A percentile compares a stretch with the other conserved stretches of the same genome.
Evolutionary conservation across 441 rosid species (phyloP).

Genomic region (Gossypium schwendimanii): DNA sequence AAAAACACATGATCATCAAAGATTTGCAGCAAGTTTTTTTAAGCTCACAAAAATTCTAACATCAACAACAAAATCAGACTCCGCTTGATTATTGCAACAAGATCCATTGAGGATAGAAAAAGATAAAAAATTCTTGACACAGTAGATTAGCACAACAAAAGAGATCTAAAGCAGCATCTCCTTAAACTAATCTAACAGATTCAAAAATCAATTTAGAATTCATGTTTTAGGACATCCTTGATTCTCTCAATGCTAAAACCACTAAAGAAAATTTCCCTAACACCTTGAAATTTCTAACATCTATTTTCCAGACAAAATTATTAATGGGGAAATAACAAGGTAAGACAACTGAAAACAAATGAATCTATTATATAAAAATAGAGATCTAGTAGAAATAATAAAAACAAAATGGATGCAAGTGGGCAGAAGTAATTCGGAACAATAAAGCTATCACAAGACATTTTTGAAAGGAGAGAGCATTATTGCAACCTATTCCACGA

Average conservation of each 20-base stretch:
- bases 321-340: background rate
- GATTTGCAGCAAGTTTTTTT: background rate
- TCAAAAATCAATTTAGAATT: background rate
- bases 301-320: background rate
- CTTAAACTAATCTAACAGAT: background rate
- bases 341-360: background rate
- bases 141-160: background rate
- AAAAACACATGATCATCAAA: conserved; percentile 1
- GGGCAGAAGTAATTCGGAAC: conserved; percentile 5
- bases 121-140: background rate
- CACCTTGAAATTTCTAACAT: background rate
- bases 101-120: background rate
- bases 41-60: background rate
- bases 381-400: background rate
- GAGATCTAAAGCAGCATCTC: background rate
- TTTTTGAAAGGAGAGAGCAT: conserved; percentile 11
- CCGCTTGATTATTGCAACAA: conserved; percentile 1
- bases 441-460: conserved; percentile 14
- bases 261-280: background rate
- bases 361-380: background rate
- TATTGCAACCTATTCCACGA: conserved; percentile 57
- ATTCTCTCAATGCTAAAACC: background rate
- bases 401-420: conserved; percentile 2
- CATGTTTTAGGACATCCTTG: background rate
- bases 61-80: background rate